Percentiles rank a stretch among this genome's conserved stretches.
These are phyloP conservation scores for Calonectria pteridis DNA, from an alignment of 2,329 filamentous ascomycete genomes.

Conservation along the genomic window DNA sequence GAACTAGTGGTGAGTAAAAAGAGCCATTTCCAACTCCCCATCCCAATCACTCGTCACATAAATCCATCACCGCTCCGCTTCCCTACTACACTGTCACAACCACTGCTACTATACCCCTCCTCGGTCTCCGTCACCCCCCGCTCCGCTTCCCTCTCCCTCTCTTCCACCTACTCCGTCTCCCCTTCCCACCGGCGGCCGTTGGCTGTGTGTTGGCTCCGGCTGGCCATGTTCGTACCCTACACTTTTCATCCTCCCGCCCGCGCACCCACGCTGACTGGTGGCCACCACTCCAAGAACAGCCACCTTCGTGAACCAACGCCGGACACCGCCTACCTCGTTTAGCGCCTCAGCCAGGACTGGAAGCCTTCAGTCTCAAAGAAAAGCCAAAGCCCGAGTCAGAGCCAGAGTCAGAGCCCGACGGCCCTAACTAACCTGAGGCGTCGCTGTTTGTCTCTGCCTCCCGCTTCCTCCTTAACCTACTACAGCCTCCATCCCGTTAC, in stretches of 20 bases:
- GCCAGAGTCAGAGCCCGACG: slow-evolving; percentile 7
- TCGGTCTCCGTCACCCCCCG: slow-evolving; percentile 7
- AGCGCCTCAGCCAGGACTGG: slow-evolving; percentile 15
- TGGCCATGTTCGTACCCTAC: slow-evolving; percentile 37
- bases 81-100: slow-evolving; percentile 4
- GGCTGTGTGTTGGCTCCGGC: slow-evolving; percentile 25
- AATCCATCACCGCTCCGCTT: slow-evolving; percentile 12
- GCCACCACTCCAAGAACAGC: slow-evolving; percentile 46
- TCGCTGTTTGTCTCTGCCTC: slow-evolving; percentile 8
- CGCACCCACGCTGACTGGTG: slow-evolving; percentile 42
- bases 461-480: neutral
- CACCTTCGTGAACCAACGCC: slow-evolving; percentile 37
- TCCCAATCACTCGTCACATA: slow-evolving; percentile 6
- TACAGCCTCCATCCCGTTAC: slow-evolving; percentile 5
- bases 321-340: slow-evolving; percentile 40
- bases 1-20: slow-evolving; percentile 40
- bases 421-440: slow-evolving; percentile 9
- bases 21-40: neutral
- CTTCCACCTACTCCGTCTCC: neutral
- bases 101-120: slow-evolving; percentile 17
- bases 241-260: slow-evolving; percentile 33
- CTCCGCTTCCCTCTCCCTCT: slow-evolving; percentile 9
- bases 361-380: slow-evolving; percentile 11
- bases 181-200: slow-evolving; percentile 15
- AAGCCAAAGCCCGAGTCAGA: slow-evolving; percentile 14